Percentiles rank a stretch among this genome's conserved stretches.
Evolutionary conservation across 176 grass and related monocot genomes (phyloP).

Genomic region (Hyparrhenia diplandra): DNA sequence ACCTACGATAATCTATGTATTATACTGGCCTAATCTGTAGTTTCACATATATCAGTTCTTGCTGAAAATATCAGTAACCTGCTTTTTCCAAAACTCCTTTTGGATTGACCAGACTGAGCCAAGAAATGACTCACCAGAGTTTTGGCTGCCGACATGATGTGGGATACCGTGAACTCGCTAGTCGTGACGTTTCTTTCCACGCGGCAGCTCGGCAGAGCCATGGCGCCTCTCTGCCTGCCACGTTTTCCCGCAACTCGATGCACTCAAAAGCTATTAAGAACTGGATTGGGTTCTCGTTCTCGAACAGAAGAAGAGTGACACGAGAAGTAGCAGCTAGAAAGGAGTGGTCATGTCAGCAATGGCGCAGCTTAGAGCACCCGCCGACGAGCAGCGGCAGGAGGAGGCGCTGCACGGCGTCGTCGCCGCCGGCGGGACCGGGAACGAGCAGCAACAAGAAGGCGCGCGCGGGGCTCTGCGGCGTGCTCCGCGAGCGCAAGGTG

Average conservation of each 20-base stretch:
- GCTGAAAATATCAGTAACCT: not conserved
- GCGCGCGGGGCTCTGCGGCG: conserved; percentile 42
- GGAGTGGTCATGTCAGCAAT: not conserved
- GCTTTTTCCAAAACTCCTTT: not conserved
- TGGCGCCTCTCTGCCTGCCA: conserved; percentile 11
- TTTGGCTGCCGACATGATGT: not conserved
- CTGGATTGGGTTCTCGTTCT: not conserved
- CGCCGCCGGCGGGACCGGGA: not conserved
- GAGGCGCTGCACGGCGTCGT: not conserved
- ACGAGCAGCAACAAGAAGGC: conserved; percentile 61
- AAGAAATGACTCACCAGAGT: not conserved
- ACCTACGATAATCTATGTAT: not conserved
- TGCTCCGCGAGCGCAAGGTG: conserved; percentile 60
- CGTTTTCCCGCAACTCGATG: not conserved
- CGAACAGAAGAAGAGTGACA: not conserved
- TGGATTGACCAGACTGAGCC: not conserved
- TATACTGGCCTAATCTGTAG: not conserved
- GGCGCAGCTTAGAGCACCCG: conserved; percentile 25
- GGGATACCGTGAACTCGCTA: not conserved
- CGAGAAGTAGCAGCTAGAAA: not conserved
- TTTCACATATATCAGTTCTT: not conserved
- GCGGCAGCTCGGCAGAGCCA: not conserved
- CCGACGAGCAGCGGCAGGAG: not conserved
- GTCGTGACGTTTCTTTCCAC: conserved; percentile 20
- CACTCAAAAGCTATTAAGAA: not conserved